Evolutionary conservation across 441 rosid species (phyloP).

Genomic region (California macrophylla): DNA sequence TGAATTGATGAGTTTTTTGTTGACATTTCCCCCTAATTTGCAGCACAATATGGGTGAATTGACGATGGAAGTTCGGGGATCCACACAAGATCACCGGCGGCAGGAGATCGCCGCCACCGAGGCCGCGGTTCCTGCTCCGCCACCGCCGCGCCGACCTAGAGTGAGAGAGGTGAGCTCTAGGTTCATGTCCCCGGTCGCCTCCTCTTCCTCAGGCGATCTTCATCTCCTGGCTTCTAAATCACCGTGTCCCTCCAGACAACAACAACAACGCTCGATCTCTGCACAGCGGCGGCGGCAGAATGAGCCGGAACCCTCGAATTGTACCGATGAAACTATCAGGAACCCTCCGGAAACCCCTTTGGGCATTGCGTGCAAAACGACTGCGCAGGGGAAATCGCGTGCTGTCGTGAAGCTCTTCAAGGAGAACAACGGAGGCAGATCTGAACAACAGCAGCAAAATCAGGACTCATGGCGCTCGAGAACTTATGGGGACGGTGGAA

Average conservation of each 20-base stretch:
- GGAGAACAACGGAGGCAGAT: constrained; percentile 20
- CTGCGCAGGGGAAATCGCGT: constrained; percentile 12
- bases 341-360: constrained; percentile 11
- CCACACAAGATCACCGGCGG: not conserved
- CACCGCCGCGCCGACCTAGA: constrained; percentile 55
- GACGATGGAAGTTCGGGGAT: constrained; percentile 15
- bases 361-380: not conserved
- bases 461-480: not conserved
- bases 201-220: constrained; percentile 31
- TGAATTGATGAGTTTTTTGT: not conserved
- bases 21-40: not conserved
- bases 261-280: constrained; percentile 36
- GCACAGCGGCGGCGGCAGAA: constrained; percentile 43
- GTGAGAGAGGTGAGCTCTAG: constrained; percentile 79
- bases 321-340: constrained; percentile 32
- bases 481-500: constrained; percentile 1
- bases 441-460: not conserved
- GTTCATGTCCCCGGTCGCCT: constrained; percentile 60
- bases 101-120: not conserved
- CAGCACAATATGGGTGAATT: not conserved
- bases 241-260: constrained; percentile 18
- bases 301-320: constrained; percentile 26
- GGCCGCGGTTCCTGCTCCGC: constrained; percentile 19
- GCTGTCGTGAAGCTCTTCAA: constrained; percentile 25
- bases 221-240: constrained; percentile 29